Conservation (phyloP, 2,329 filamentous ascomycete genomes). For the Xylariaceae sp. region DNA sequence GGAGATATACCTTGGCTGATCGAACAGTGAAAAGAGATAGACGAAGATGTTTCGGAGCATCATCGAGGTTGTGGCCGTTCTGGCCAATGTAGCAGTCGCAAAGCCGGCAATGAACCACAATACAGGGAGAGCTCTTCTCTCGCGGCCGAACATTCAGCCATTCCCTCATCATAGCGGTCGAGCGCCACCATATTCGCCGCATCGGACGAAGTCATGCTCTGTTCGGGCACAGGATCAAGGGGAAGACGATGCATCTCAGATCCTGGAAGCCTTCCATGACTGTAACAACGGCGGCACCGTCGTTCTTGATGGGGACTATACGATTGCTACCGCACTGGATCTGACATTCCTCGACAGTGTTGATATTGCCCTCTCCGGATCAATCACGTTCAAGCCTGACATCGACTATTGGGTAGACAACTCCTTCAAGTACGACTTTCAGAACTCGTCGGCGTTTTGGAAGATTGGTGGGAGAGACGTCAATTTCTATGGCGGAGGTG, state of each 20-base stretch:
- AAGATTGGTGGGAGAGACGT: constrained; percentile 44
- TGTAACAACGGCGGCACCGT: constrained; percentile 62
- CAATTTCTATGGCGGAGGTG: constrained; percentile 57
- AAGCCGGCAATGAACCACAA: constrained; percentile 1
- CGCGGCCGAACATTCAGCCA: constrained; percentile 18
- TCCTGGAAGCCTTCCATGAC: constrained; percentile 47
- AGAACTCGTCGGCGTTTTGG: constrained; percentile 56
- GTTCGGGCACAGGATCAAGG: constrained; percentile 10
- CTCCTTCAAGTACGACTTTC: constrained; percentile 58
- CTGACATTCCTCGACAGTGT: constrained; percentile 59
- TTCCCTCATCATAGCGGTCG: constrained; percentile 21
- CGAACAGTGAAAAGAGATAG: background rate
- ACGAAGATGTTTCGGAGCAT: constrained; percentile 8
- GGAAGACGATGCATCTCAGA: constrained; percentile 32
- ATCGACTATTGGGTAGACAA: constrained; percentile 64
- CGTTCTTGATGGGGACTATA: constrained; percentile 55
- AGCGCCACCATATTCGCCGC: constrained; percentile 3
- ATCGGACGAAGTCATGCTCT: constrained; percentile 14
- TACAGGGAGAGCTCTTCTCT: constrained; percentile 1
- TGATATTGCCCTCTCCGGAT: constrained; percentile 53
- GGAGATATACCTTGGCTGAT: background rate
- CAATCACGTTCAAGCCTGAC: constrained; percentile 57
- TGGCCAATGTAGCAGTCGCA: constrained; percentile 6
- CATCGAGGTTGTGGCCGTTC: constrained; percentile 1
- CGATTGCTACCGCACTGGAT: constrained; percentile 59